Evolutionary conservation across 805 yeast species (phyloP).

Genomic region (Suhomyces sp.): DNA sequence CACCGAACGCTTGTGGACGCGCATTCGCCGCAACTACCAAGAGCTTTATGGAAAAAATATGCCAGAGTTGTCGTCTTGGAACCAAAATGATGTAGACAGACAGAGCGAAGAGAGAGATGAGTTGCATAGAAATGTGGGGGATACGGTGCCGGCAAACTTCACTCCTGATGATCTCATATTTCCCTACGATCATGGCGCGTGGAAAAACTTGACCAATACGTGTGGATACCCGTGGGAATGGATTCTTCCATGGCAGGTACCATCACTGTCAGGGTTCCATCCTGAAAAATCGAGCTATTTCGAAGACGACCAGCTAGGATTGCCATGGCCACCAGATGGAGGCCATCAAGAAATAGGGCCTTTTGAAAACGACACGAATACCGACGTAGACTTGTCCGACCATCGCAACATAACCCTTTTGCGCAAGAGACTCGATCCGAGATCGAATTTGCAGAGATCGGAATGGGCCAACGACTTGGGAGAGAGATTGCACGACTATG

Average conservation of each 20-base stretch:
- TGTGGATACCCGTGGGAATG: constrained; percentile 67
- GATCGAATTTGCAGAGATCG: constrained; percentile 35
- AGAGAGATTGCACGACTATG: constrained; percentile 80
- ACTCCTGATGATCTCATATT: constrained; percentile 67
- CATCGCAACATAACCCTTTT: constrained; percentile 21
- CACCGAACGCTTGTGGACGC: constrained; percentile 52
- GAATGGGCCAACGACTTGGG: constrained; percentile 80
- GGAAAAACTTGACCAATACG: constrained; percentile 48
- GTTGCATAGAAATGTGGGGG: neutral
- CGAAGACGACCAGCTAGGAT: constrained; percentile 54
- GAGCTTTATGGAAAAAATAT: constrained; percentile 38
- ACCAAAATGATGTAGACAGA: constrained; percentile 17
- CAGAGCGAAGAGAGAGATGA: constrained; percentile 10
- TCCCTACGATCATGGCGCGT: constrained; percentile 76
- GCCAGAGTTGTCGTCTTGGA: constrained; percentile 51
- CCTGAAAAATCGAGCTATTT: constrained; percentile 52
- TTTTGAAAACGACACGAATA: constrained; percentile 10
- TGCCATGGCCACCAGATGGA: constrained; percentile 96
- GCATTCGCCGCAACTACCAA: constrained; percentile 44
- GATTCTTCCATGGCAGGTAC: constrained; percentile 69
- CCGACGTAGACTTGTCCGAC: constrained; percentile 7
- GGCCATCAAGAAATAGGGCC: constrained; percentile 39
- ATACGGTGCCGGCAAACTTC: constrained; percentile 36
- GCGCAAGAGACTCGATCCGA: constrained; percentile 34
- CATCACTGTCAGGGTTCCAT: constrained; percentile 52